Conservation (phyloP, 371 early-diverging fungal species). For the Phascolomyces articulosus region DNA sequence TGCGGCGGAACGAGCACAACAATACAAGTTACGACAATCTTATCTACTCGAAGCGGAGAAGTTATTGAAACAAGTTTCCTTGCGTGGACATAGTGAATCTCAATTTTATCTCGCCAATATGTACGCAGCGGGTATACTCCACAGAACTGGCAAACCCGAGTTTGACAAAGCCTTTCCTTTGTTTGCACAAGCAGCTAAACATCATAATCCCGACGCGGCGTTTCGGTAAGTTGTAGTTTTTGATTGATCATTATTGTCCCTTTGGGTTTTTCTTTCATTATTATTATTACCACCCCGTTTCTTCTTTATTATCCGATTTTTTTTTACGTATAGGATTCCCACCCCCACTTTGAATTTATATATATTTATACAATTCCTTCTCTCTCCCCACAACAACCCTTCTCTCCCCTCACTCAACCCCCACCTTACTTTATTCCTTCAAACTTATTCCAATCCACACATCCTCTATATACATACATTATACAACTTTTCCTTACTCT, state of each 20-base stretch:
- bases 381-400: no score
- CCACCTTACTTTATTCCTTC: background rate
- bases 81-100: conserved; percentile 60
- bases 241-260: no score
- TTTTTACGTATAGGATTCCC: background rate
- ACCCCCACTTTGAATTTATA: no score
- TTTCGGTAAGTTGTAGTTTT: conserved; percentile 51
- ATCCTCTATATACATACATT: no score
- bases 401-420: background rate
- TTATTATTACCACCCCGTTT: no score
- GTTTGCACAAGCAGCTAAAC: conserved; percentile 67
- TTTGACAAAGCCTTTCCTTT: conserved; percentile 69
- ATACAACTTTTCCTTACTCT: background rate
- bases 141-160: conserved; percentile 49
- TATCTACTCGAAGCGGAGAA: conserved; percentile 60
- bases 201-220: conserved; percentile 67
- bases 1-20: background rate
- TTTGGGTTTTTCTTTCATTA: conserved; percentile 13
- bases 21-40: conserved; percentile 13
- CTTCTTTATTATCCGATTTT: no score
- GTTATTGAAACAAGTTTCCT: conserved; percentile 53
- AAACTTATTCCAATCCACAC: no score
- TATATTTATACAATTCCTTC: no score
- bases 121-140: conserved; percentile 59
- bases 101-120: conserved; percentile 67